Percentiles rank a stretch among this genome's conserved stretches.
Evolutionary conservation across 352 stramenopile genomes (phyloP).

Genomic region (Pythium apleroticum): DNA sequence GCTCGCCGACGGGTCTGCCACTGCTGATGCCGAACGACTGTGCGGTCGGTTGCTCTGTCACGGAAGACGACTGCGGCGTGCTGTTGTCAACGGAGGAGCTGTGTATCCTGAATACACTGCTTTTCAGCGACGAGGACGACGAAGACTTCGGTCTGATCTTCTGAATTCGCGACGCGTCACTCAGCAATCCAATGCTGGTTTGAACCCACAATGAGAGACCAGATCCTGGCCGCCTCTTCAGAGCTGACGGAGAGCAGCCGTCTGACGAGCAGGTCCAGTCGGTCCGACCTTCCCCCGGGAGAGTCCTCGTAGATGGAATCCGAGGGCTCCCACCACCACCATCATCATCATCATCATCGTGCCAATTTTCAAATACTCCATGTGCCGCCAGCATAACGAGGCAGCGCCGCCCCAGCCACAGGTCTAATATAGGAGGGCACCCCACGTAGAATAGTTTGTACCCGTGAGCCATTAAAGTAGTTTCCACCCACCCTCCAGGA

Average conservation of each 20-base stretch:
- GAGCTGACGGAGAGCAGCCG: not conserved
- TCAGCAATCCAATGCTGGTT: not conserved
- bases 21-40: conserved; percentile 25
- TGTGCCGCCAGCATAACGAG: not conserved
- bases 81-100: conserved; percentile 16
- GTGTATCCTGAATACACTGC: conserved; percentile 15
- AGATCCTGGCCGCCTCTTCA: not conserved
- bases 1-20: conserved; percentile 14
- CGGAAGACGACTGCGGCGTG: not conserved
- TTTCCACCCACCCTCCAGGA: not conserved
- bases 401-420: conserved; percentile 1
- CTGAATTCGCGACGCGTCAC: not conserved
- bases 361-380: not conserved
- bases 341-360: not conserved
- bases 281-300: not conserved
- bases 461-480: not conserved
- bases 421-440: conserved; percentile 1
- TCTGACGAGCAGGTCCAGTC: not conserved
- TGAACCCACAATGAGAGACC: not conserved
- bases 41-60: not conserved
- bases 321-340: not conserved
- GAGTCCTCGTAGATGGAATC: not conserved
- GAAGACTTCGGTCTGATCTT: not conserved
- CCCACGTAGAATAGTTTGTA: conserved; percentile 1
- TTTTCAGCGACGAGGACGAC: conserved; percentile 27